Evolutionary conservation across 2,329 filamentous ascomycete species (phyloP), one percentile per base, ranked within the genome.

Genomic region (Magnaporthiopsis incrustans): DNA sequence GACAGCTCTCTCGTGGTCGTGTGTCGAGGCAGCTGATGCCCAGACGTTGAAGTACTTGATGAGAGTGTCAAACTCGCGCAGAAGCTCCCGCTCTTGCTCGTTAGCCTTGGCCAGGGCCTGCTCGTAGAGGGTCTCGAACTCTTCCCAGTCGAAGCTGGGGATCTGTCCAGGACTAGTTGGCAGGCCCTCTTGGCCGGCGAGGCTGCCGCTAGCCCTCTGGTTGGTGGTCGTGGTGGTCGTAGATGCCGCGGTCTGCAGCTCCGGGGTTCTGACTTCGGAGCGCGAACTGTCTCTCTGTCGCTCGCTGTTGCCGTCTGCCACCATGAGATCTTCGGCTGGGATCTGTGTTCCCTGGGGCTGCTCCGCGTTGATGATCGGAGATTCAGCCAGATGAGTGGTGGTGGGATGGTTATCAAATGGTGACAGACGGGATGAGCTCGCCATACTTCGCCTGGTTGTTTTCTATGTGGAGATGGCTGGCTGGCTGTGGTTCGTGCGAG

Each of bases 11-110:
- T 89, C 87, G 64, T 90, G 87, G 73, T 97, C 93, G 66, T 91
- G 87, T 14, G 81, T 77, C 38, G 87, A 83, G 1, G 89, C 89
- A 15, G 89, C 85, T 26, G 88, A 81, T 30, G 90, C 89, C 92
- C 93, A 97, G 50, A 87, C 78, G 65, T 83, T 82, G 74, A 96
- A 96, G 73, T 89, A 90, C 91, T 87, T 83, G 67, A 89, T 82
- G n/a, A 93, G 78, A 57, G 79, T 76, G 22, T 86, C 81, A 67
- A 89, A 91, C 67, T 93, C 88, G 26, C 85, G 79, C 63, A 89
- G 77, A 59, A 94, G 78, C 35, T 84, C 78, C 59, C 81, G 80
- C 72, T 97, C 92, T 2, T 86, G 77, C 2, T 79, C 78, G 62
- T 87, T 82, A 44, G 88, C 84, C 57, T 87, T 80, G 18, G 79